Conservation (phyloP, 495 filamentous ascomycete genomes). For the Penicillium riverlandense region DNA sequence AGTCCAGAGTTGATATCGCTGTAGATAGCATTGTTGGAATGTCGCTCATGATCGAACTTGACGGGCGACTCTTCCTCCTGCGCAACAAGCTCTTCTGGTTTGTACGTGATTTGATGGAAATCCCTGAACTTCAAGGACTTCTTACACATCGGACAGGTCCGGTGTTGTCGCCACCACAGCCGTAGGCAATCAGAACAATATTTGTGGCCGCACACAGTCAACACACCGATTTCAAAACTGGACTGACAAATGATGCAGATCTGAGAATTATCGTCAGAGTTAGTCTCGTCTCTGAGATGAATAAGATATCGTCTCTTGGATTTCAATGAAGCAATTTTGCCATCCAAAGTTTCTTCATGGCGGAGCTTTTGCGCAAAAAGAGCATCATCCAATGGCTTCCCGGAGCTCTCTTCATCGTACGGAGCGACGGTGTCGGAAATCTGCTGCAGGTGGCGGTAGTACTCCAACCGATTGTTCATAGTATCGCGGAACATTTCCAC, state of each 20-base stretch:
- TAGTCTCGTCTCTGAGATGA: slow-evolving; percentile 51
- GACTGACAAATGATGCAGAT: slow-evolving; percentile 77
- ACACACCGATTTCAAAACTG: slow-evolving; percentile 64
- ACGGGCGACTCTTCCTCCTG: slow-evolving; percentile 51
- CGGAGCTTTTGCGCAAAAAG: slow-evolving; percentile 27
- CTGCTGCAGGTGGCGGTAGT: slow-evolving; percentile 79
- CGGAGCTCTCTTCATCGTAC: slow-evolving; percentile 52
- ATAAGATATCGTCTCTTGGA: slow-evolving; percentile 67
- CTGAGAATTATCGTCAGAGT: slow-evolving; percentile 45
- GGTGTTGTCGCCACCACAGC: slow-evolving; percentile 61
- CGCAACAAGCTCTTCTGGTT: slow-evolving; percentile 61
- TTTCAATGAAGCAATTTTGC: slow-evolving; percentile 52
- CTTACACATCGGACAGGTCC: slow-evolving; percentile 75
- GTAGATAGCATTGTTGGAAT: slow-evolving; percentile 57
- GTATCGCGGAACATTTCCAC: slow-evolving; percentile 66
- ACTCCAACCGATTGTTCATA: slow-evolving; percentile 78
- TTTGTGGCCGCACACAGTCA: slow-evolving; percentile 86
- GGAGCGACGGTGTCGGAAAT: slow-evolving; percentile 80
- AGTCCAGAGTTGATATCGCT: slow-evolving; percentile 61
- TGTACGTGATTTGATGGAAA: slow-evolving; percentile 78
- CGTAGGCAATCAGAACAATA: slow-evolving; percentile 83
- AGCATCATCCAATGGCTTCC: slow-evolving; percentile 31
- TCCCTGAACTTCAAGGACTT: slow-evolving; percentile 49
- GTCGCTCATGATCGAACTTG: slow-evolving; percentile 19
- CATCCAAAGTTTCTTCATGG: slow-evolving; percentile 42